Conservation (phyloP, 2,329 filamentous ascomycete genomes). For the Blastomyces silverae region DNA sequence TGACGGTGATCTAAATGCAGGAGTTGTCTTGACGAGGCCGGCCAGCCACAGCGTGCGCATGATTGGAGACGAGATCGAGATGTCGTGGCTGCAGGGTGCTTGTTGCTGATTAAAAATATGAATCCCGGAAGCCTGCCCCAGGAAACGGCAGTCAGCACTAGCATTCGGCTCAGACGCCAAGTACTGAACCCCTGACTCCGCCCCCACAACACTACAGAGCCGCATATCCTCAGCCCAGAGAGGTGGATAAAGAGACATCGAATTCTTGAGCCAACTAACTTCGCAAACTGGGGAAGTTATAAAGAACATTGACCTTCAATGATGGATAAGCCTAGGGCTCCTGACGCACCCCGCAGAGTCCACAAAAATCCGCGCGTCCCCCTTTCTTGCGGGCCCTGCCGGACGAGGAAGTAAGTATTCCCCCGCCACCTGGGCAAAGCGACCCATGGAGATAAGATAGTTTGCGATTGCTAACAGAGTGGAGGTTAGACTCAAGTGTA, state of each 20-base stretch:
- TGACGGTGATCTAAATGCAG: background rate
- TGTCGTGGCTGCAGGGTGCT: background rate
- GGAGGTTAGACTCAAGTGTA: constrained; percentile 10
- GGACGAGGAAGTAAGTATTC: constrained; percentile 9
- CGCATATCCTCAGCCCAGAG: background rate
- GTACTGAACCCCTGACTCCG: too few relatives aligned
- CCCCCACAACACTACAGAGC: background rate
- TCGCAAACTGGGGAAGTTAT: background rate
- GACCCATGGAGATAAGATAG: background rate
- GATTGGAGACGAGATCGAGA: background rate
- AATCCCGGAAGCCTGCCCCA: too few relatives aligned
- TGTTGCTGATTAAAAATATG: background rate
- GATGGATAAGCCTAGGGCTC: background rate
- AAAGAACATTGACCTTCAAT: background rate
- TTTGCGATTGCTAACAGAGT: background rate
- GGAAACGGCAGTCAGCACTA: background rate
- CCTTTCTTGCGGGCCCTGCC: constrained; percentile 7
- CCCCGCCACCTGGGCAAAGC: background rate
- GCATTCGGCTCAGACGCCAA: background rate
- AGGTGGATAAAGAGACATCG: background rate
- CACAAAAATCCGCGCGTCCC: constrained; percentile 9
- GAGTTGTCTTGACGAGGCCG: too few relatives aligned
- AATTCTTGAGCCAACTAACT: background rate
- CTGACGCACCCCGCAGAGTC: background rate
- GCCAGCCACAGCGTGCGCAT: too few relatives aligned